These are phyloP conservation scores for Hypoxylon sp. DNA, from an alignment of 2,329 filamentous ascomycete genomes.

Conservation along the genomic window DNA sequence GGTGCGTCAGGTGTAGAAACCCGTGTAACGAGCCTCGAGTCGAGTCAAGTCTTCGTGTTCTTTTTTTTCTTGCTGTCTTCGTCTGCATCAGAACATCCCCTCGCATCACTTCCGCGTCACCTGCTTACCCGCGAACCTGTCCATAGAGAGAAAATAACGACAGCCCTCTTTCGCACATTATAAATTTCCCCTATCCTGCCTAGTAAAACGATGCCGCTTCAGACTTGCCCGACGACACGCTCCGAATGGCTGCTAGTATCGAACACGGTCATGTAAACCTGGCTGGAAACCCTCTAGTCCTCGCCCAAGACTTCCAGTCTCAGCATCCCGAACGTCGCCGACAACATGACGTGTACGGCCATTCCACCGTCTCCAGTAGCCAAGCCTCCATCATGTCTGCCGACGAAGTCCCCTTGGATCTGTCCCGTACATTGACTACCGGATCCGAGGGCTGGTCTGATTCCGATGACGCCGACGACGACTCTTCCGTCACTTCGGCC, in stretches of 20 bases:
- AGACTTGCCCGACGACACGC: conserved; percentile 21
- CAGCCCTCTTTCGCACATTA: conserved; percentile 14
- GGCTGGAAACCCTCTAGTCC: conserved; percentile 15
- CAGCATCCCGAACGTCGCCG: conserved; percentile 22
- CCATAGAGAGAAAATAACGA: conserved; percentile 22
- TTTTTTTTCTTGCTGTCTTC: conserved; percentile 10
- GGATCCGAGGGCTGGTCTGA: conserved; percentile 33
- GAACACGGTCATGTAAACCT: conserved; percentile 30
- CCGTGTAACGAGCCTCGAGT: conserved; percentile 29
- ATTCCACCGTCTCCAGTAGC: conserved; percentile 27
- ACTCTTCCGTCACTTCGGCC: conserved; percentile 34
- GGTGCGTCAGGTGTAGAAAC: background rate
- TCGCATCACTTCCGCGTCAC: conserved; percentile 35
- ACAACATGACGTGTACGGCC: conserved; percentile 33
- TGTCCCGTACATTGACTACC: conserved; percentile 32
- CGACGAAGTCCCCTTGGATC: conserved; percentile 26
- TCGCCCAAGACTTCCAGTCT: conserved; percentile 22
- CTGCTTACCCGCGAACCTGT: conserved; percentile 27
- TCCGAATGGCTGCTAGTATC: conserved; percentile 34
- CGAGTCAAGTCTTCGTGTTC: conserved; percentile 12
- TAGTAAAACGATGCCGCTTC: conserved; percentile 27
- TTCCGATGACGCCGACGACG: conserved; percentile 29
- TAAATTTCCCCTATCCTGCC: background rate
- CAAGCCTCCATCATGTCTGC: conserved; percentile 33
- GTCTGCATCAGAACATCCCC: conserved; percentile 24